phyloP scores from a whole-genome alignment of 805 yeast species.

The baker's yeast (Saccharomyces cerevisiae) region DNA sequence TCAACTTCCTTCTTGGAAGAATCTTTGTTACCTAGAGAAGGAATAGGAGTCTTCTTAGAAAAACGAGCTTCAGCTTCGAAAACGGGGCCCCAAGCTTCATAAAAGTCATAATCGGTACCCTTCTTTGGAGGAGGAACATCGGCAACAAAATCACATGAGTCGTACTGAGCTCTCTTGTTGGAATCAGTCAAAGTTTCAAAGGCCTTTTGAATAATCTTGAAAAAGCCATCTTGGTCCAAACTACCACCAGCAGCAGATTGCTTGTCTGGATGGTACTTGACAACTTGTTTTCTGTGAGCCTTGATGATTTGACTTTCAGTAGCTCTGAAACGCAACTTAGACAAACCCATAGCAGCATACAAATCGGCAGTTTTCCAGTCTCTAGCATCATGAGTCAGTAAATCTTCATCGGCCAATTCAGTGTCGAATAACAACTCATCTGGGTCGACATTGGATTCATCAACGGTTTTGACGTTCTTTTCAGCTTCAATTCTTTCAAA shows the following conservation, averaged over 20 bases:
- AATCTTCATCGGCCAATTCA: conserved; percentile 66
- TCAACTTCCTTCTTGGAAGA: conserved; percentile 76
- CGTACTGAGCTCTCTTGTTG: conserved; percentile 82
- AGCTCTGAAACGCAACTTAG: conserved; percentile 84
- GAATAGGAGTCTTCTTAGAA: conserved; percentile 86
- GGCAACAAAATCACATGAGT: conserved; percentile 87
- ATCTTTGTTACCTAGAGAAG: conserved; percentile 60
- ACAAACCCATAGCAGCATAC: conserved; percentile 90
- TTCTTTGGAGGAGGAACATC: conserved; percentile 71
- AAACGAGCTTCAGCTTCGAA: conserved; percentile 87
- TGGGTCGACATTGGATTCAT: conserved; percentile 50
- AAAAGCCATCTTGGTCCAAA: conserved; percentile 89
- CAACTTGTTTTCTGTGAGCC: conserved; percentile 94
- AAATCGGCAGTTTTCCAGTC: conserved; percentile 97
- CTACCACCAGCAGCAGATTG: conserved; percentile 81
- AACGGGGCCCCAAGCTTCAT: conserved; percentile 86
- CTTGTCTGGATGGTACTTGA: conserved; percentile 97
- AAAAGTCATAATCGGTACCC: conserved; percentile 68
- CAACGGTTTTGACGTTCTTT: conserved; percentile 66
- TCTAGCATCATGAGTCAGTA: conserved; percentile 87
- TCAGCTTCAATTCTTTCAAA: conserved; percentile 90
- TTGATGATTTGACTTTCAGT: conserved; percentile 88
- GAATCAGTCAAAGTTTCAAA: conserved; percentile 84
- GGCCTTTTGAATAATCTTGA: conserved; percentile 96
- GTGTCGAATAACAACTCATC: conserved; percentile 42